A percentile compares a stretch with the other conserved stretches of the same genome.
Conservation (phyloP, 192 early-diverging fungal genomes). For the Fimicolochytrium jonesii region DNA sequence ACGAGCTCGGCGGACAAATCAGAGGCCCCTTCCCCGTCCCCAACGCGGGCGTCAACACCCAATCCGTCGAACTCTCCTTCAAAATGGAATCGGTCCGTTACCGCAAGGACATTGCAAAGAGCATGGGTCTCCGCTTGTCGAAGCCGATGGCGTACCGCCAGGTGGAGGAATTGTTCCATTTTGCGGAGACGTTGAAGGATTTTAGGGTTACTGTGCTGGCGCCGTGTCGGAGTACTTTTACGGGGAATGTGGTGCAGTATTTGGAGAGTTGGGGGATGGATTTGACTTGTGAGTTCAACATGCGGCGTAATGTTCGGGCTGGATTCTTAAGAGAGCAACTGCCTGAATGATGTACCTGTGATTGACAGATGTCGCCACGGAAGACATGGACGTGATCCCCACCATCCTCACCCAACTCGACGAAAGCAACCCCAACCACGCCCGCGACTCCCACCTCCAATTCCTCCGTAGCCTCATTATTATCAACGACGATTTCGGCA, state of each 20-base stretch:
- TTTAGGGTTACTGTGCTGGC: conserved; percentile 16
- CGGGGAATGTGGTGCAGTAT: conserved; percentile 19
- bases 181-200: conserved; percentile 3
- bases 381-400: conserved; percentile 23
- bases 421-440: not conserved
- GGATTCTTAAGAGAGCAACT: too few species aligned
- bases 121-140: not conserved
- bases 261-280: conserved; percentile 32
- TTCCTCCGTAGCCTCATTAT: conserved; percentile 19
- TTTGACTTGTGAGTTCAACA: conserved; percentile 12
- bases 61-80: conserved; percentile 5
- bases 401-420: conserved; percentile 17
- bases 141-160: conserved; percentile 6
- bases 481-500: conserved; percentile 30
- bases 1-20: conserved; percentile 7
- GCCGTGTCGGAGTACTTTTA: conserved; percentile 1
- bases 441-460: not conserved
- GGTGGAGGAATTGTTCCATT: conserved; percentile 14
- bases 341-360: too few species aligned
- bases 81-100: conserved; percentile 21
- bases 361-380: conserved; percentile 23
- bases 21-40: not conserved
- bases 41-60: not conserved
- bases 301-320: too few species aligned
- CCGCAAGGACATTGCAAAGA: conserved; percentile 5